Evolutionary conservation across 2,329 filamentous ascomycete genomes (phyloP).

Genomic region (Dactylonectria macrodidyma): DNA sequence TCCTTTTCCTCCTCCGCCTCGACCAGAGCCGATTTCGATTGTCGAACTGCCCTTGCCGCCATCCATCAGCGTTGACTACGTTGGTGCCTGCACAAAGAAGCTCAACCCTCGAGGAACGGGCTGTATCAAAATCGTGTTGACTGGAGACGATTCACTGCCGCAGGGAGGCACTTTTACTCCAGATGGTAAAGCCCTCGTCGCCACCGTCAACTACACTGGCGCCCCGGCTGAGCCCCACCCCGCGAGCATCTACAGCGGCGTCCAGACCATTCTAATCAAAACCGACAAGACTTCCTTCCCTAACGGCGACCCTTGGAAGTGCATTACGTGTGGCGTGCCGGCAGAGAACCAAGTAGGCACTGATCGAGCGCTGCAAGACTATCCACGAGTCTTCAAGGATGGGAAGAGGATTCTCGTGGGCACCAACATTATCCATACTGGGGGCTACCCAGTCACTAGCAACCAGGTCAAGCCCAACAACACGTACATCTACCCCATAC

Average conservation of each 20-base stretch:
- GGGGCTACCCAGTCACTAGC: not conserved
- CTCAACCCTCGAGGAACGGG: not conserved
- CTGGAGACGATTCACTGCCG: not conserved
- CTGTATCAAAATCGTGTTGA: not conserved
- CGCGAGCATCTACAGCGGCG: not conserved
- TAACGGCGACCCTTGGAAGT: not conserved
- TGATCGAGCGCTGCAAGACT: conserved; percentile 45
- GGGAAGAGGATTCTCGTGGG: conserved; percentile 47
- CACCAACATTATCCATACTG: not conserved
- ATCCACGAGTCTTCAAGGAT: conserved; percentile 59
- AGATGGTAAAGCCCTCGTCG: not conserved
- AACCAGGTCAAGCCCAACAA: not conserved
- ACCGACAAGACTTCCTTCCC: not conserved
- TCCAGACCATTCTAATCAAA: not conserved
- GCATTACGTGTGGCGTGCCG: not conserved
- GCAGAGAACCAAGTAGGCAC: not conserved
- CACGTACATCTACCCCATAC: not conserved
- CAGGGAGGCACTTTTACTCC: not conserved
- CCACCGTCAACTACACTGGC: not conserved
- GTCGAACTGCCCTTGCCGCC: not conserved
- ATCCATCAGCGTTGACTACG: not conserved
- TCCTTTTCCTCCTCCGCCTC: not conserved
- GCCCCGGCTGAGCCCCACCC: not conserved
- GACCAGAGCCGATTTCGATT: not conserved
- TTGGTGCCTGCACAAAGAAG: not conserved